Evolutionary conservation across 116 monocot genomes (phyloP), one percentile per base, ranked within the genome.

Genomic region (Cymodocea nodosa): DNA sequence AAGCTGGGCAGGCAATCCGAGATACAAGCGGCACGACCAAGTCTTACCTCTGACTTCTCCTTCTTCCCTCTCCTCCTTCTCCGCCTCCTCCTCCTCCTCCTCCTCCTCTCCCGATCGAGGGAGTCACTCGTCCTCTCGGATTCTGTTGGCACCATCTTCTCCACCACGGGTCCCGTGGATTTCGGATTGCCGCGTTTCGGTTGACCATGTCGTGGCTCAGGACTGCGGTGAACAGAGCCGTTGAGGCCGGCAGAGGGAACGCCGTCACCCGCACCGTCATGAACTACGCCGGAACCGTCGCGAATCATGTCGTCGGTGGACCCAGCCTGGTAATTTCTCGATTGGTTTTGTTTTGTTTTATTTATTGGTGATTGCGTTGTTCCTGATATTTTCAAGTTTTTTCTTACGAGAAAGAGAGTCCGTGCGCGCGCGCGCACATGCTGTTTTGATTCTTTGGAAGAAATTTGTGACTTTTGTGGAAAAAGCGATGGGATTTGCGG

Each of bases 141-240:
- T 22, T 20, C 39, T 40, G 17, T 37, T 44, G 15, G 8, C 35
- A 10, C 39, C 37, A 7, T 2, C 5, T n/a, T 62, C 37, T 19
- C 37, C 15, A 36, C 62, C 8, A 11, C 11, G 15, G 17, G 10
- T 15, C 6, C 7, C 10, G 19, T 35, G 16, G 17, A 39, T 39
- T 37, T 57, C 3, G n/a, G 56, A 56, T 56, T 23, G 19, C 10
- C 56, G 22, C 19, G 7, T 23, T 56, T 56, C 53, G 19, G 56
- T 56, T 56, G 5, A n/a, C 50, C 54, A 89, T 89, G 93, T 94
- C 93, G 71, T 94, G 93, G 93, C 69, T 89, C 55, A 81, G 80
- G 66, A 82, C 71, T 54, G 93, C 86, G 17, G 93, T 94, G 51
- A 74, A 69, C 80, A 79, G 74, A 70, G 93, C 93, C 72, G 89